Conservation (phyloP, 2,329 filamentous ascomycete species). For the Bipolaris victoriae region DNA sequence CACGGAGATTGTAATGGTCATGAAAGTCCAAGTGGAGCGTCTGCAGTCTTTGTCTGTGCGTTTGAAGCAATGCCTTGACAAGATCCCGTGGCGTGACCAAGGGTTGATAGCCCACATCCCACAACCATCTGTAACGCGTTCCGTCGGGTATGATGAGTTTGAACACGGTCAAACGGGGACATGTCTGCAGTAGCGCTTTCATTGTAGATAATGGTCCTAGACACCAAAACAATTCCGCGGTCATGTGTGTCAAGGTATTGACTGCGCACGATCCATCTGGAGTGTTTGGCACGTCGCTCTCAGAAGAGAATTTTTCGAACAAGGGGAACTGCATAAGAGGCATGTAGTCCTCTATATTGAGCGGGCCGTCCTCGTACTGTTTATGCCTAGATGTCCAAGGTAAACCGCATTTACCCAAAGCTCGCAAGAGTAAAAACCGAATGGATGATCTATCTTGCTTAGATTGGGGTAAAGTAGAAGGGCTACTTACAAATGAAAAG, state of each 20-base stretch:
- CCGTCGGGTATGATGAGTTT: neutral
- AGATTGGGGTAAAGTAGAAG: neutral
- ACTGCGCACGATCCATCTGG: neutral
- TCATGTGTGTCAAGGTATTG: neutral
- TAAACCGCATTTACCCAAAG: neutral
- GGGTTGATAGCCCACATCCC: conserved; percentile 1
- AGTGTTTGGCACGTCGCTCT: neutral
- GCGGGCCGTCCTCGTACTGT: conserved; percentile 6
- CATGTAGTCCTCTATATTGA: conserved; percentile 2
- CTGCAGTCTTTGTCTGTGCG: conserved; percentile 1
- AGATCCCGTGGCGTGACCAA: conserved; percentile 8
- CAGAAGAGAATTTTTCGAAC: conserved; percentile 5
- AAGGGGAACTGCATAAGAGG: conserved; percentile 10
- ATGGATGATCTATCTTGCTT: neutral
- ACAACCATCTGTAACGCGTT: neutral
- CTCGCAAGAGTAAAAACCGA: neutral
- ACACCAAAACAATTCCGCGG: conserved; percentile 8
- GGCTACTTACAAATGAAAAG: conserved; percentile 10
- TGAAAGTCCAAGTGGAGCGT: conserved; percentile 2
- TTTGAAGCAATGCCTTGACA: conserved; percentile 8
- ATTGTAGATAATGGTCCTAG: conserved; percentile 1
- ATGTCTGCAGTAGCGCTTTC: neutral
- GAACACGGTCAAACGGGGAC: neutral
- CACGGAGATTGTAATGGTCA: neutral
- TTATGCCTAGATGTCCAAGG: neutral